Conservation (phyloP, 345 rosid genomes). For the Moricandia moricandioides region DNA sequence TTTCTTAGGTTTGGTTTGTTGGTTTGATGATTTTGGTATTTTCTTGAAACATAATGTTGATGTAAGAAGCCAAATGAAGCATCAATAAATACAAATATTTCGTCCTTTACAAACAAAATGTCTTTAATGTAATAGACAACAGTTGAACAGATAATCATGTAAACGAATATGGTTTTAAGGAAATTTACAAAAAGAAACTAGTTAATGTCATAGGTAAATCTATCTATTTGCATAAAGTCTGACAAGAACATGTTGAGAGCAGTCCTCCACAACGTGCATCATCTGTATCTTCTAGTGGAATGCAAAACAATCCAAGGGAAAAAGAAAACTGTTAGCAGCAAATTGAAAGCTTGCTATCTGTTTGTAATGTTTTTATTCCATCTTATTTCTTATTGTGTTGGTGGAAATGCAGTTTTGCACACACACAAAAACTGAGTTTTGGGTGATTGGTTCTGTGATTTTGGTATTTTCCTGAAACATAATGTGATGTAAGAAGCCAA, state of each 20-base stretch:
- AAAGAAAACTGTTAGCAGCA: slow-evolving; percentile 48
- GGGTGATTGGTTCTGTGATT: neutral
- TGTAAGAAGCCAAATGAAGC: neutral
- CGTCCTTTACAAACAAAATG: neutral
- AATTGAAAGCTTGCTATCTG: neutral
- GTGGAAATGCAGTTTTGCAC: neutral
- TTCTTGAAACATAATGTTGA: neutral
- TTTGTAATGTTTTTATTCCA: neutral
- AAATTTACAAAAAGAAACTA: neutral
- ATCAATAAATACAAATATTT: neutral
- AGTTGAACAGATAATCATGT: too few species aligned
- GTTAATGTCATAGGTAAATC: neutral
- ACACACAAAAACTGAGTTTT: neutral
- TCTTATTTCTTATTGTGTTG: neutral
- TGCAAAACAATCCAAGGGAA: slow-evolving; percentile 76
- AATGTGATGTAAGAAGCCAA: neutral
- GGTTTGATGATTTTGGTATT: slow-evolving; percentile 3
- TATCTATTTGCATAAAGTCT: neutral
- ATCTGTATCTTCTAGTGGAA: slow-evolving; percentile 62
- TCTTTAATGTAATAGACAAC: neutral
- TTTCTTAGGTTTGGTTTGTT: neutral
- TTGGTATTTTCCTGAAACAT: neutral
- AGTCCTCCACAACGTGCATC: slow-evolving; percentile 49
- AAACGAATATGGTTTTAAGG: neutral
- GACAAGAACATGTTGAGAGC: slow-evolving; percentile 63